phyloP scores from a whole-genome alignment of 331 rosid genomes.

The Cucumis variabilis region DNA sequence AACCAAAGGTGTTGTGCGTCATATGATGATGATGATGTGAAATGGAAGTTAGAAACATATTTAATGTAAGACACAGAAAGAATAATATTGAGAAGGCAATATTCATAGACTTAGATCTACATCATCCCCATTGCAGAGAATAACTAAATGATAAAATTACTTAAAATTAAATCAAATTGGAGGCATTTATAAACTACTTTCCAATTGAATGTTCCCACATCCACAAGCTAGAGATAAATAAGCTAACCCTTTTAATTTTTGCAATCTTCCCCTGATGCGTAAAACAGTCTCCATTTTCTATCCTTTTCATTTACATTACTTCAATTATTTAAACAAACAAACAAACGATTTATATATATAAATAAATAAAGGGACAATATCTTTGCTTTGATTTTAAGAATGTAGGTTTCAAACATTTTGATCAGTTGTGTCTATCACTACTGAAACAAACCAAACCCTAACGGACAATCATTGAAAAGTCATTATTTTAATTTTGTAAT shows the following conservation, averaged over 20 bases:
- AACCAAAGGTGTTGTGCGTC: background rate
- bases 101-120: background rate
- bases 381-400: conserved; percentile 26
- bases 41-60: background rate
- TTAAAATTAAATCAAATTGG: background rate
- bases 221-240: background rate
- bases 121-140: background rate
- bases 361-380: background rate
- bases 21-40: background rate
- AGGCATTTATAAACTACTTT: background rate
- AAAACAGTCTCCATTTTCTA: background rate
- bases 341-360: no score
- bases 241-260: background rate
- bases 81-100: background rate
- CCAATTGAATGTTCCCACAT: conserved; percentile 28
- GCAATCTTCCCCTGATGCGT: background rate
- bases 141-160: no score
- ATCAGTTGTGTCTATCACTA: background rate
- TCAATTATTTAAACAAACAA: background rate
- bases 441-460: background rate
- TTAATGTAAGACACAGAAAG: background rate
- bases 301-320: background rate
- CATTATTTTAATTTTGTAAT: background rate
- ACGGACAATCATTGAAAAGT: conserved; percentile 3
- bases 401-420: background rate